Conservation (phyloP, 345 rosid species). For the Sisymbrium irio region DNA sequence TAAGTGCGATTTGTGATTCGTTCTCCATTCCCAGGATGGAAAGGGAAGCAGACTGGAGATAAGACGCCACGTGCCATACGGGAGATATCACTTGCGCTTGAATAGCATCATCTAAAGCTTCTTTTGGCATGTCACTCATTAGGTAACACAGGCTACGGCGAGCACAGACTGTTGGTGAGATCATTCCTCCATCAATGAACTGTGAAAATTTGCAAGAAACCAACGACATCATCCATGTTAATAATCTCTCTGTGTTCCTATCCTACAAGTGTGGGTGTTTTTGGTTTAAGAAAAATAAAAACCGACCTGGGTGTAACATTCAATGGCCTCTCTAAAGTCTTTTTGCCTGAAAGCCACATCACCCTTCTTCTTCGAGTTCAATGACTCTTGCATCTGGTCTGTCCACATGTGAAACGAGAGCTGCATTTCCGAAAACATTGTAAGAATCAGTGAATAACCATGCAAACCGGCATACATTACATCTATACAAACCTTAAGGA, state of each 20-base stretch:
- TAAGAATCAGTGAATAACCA: not conserved
- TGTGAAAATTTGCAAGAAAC: slow-evolving; percentile 31
- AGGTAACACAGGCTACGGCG: slow-evolving; percentile 82
- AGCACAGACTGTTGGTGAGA: slow-evolving; percentile 80
- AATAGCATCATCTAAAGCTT: slow-evolving; percentile 72
- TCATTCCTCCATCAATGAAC: slow-evolving; percentile 83
- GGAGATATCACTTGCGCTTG: slow-evolving; percentile 88
- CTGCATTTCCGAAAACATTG: slow-evolving; percentile 44
- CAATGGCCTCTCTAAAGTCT: slow-evolving; percentile 70
- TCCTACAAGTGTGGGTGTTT: not conserved
- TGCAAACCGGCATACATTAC: not conserved
- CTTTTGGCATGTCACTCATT: slow-evolving; percentile 72
- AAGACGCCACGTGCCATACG: slow-evolving; percentile 79
- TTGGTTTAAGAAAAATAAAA: not conserved
- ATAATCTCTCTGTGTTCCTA: not conserved
- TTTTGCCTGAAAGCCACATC: slow-evolving; percentile 80
- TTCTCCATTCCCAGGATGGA: slow-evolving; percentile 65
- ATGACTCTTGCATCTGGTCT: slow-evolving; percentile 88
- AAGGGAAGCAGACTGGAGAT: slow-evolving; percentile 76
- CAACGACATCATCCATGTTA: not conserved
- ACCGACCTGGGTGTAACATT: slow-evolving; percentile 72
- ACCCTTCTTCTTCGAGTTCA: slow-evolving; percentile 87
- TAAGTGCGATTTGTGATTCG: slow-evolving; percentile 75
- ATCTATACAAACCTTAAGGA: slow-evolving; percentile 33
- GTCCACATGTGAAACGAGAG: slow-evolving; percentile 96